Evolutionary conservation across 148 eudicot species (phyloP).

Genomic region (Rhododendron griersonianum): DNA sequence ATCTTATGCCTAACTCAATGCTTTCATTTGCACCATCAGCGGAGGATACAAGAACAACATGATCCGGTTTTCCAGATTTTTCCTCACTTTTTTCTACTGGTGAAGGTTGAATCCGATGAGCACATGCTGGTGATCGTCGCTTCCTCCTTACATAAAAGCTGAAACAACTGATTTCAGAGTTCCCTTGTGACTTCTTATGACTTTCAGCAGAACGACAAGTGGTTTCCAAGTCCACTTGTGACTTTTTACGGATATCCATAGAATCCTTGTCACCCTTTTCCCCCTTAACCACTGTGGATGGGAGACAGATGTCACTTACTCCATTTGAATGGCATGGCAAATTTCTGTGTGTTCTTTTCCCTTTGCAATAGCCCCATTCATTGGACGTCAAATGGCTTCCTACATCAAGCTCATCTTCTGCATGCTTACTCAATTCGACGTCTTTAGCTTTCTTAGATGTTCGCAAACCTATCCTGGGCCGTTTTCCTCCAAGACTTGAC

Average conservation of each 20-base stretch:
- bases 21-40: slow-evolving; percentile 11
- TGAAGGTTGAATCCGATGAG: slow-evolving; percentile 20
- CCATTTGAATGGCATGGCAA: slow-evolving; percentile 13
- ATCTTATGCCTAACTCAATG: slow-evolving; percentile 1
- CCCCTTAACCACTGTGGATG: slow-evolving; percentile 3
- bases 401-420: neutral
- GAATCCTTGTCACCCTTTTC: slow-evolving; percentile 14
- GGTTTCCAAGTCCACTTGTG: slow-evolving; percentile 15
- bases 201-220: slow-evolving; percentile 6
- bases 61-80: slow-evolving; percentile 5
- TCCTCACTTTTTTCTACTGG: slow-evolving; percentile 6
- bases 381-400: slow-evolving; percentile 19
- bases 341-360: slow-evolving; percentile 34
- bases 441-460: slow-evolving; percentile 14
- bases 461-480: neutral
- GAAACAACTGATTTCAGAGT: slow-evolving; percentile 16
- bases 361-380: slow-evolving; percentile 34
- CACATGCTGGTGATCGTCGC: slow-evolving; percentile 23
- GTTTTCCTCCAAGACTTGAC: neutral
- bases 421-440: slow-evolving; percentile 4
- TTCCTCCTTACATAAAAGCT: slow-evolving; percentile 27
- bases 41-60: slow-evolving; percentile 2
- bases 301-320: slow-evolving; percentile 2
- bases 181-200: slow-evolving; percentile 20
- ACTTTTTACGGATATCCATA: slow-evolving; percentile 15